Base-by-base conservation (phyloP, 225 moss, liverwort and hornwort genomes). In the Sphagnum tenellum region DNA sequence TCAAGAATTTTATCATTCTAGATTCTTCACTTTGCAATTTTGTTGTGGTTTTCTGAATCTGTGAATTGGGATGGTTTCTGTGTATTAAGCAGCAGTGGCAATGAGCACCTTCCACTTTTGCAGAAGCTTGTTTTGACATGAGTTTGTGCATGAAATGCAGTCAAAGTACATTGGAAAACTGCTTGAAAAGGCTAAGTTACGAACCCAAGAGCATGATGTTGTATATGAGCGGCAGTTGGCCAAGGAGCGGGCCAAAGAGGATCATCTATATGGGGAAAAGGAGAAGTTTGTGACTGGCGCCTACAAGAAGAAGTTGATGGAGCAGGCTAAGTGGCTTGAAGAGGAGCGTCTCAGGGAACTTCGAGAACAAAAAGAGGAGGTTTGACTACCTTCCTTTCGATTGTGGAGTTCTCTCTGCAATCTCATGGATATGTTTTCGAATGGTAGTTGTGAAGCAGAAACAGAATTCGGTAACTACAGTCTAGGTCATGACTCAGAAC, bases 221-320 rank as follows among this genome's bases (percentile, higher is more conserved):
- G 90, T 92, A 4, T 93, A 69, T 65, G 98, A 98, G 77, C 82
- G 90, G 60, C 80, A 87, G 66, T 86, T 98, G 55, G 80, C 87
- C 3, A 98, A 88, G 81, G 98, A 98, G 69, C 87, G 93, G 63
- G 79, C 77, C 51, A 93, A 98, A 77, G 98, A 98, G 66, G 98
- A 98, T 55, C 90, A 93, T 71, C 55, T 93, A 64, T 98, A 55
- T 62, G 87, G 83, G 61, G 98, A 93, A 56, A 98, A 98, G 75
- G 98, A 98, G 82, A 93, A 89, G 63, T 98, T 93, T 77, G 93
- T 98, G 47, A 98, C 98, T 2, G 80, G 83, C 54, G 93, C 98
- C 3, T 98, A 93, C 78, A 98, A 98, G 68, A 93, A 85, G 72
- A 98, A 98, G 66, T 64, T 98, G n/a, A 75, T 81, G 69, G 98